Evolutionary conservation across 352 stramenopile species (phyloP).

Genomic region (Phytophthora podocarpi): DNA sequence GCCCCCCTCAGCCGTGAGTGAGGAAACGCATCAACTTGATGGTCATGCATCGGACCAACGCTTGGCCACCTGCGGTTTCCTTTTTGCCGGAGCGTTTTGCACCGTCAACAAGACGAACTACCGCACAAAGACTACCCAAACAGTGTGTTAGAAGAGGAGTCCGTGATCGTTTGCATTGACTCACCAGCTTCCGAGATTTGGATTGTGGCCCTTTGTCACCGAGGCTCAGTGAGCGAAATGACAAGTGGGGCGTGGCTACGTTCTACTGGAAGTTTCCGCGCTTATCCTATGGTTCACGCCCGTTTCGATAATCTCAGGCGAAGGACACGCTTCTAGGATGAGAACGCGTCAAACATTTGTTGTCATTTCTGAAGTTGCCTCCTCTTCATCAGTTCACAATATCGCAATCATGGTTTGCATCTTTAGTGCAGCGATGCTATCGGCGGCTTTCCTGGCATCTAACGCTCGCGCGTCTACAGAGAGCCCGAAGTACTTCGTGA

Average conservation of each 20-base stretch:
- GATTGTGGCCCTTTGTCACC: neutral
- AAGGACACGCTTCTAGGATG: no score
- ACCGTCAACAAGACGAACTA: neutral
- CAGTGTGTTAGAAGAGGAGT: neutral
- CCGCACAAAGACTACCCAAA: neutral
- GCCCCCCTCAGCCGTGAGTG: no score
- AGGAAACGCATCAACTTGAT: no score
- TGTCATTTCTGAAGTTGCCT: slow-evolving; percentile 4
- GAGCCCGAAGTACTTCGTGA: slow-evolving; percentile 35
- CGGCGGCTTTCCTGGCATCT: slow-evolving; percentile 5
- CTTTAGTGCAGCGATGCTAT: slow-evolving; percentile 2
- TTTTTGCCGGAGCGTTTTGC: neutral
- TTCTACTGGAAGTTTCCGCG: neutral
- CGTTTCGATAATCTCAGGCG: neutral
- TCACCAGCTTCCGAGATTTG: neutral
- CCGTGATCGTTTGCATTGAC: neutral
- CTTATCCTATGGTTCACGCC: neutral
- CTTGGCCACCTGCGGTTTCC: no score
- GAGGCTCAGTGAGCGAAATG: neutral
- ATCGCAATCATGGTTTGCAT: neutral
- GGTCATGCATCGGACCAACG: no score
- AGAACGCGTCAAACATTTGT: no score
- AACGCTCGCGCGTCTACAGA: neutral
- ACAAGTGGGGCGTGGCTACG: neutral
- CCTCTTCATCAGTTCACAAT: no score